These are phyloP conservation scores for Paragyromitra xinjiangensis DNA, from an alignment of 495 filamentous ascomycete genomes.

Conservation along the genomic window DNA sequence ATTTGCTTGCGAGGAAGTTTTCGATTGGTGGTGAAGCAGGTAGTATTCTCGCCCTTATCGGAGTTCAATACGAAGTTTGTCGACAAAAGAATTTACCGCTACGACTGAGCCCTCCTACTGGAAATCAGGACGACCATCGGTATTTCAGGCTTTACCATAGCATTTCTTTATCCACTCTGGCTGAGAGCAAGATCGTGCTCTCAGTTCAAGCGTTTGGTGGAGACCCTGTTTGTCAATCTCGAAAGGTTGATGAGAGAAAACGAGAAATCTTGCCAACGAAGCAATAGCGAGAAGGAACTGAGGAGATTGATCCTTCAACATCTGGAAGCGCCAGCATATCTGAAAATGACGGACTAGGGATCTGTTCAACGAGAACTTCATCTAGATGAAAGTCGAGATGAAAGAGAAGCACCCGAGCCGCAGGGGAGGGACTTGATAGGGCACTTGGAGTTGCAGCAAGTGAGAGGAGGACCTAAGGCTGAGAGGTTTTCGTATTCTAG, in stretches of 20 bases:
- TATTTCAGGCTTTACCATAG: not conserved
- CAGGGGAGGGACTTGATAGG: slow-evolving; percentile 21
- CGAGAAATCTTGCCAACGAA: not conserved
- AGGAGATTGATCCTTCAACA: slow-evolving; percentile 7
- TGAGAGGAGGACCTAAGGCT: not conserved
- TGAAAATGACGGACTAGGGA: not conserved
- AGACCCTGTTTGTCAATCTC: too few relatives aligned
- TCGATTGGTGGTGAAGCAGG: slow-evolving; percentile 1
- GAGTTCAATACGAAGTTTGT: not conserved
- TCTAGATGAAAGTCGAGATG: slow-evolving; percentile 1
- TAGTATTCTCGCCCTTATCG: not conserved
- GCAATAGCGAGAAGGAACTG: not conserved
- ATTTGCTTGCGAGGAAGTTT: not conserved
- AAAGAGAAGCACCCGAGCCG: not conserved
- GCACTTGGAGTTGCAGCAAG: slow-evolving; percentile 8
- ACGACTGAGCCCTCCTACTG: not conserved
- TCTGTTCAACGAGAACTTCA: not conserved
- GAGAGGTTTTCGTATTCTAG: slow-evolving; percentile 15
- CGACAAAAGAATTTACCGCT: not conserved
- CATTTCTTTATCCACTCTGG: too few relatives aligned
- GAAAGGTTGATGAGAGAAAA: not conserved
- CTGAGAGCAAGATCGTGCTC: too few relatives aligned
- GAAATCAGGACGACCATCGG: not conserved
- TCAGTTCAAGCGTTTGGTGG: too few relatives aligned
- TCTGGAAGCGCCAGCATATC: slow-evolving; percentile 5